Percentiles rank a stretch among this genome's conserved stretches.
Evolutionary conservation across 257 asterid species (phyloP).

Genomic region (Coffea canephora): DNA sequence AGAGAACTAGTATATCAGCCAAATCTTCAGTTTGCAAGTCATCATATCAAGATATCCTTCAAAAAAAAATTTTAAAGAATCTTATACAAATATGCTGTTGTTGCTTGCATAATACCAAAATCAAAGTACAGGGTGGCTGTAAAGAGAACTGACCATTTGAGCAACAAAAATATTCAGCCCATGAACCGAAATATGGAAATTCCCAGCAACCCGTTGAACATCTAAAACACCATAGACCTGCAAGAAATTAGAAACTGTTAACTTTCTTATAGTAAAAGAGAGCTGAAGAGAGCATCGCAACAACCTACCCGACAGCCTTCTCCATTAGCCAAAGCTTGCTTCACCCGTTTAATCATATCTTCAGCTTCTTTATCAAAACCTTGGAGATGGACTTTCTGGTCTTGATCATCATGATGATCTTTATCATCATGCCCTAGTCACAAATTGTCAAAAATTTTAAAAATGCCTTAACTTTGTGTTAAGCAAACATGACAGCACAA

Average conservation of each 20-base stretch:
- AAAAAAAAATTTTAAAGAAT: too few species aligned
- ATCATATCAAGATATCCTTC: neutral
- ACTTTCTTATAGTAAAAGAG: constrained; percentile 20
- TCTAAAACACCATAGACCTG: constrained; percentile 95
- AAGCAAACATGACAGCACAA: neutral
- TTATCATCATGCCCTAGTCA: constrained; percentile 48
- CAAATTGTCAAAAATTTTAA: neutral
- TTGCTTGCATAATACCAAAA: too few species aligned
- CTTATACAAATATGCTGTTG: too few species aligned
- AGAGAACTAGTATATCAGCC: neutral
- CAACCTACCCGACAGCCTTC: constrained; percentile 94
- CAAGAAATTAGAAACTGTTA: constrained; percentile 19
- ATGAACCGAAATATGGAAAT: constrained; percentile 95
- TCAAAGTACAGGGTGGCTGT: neutral
- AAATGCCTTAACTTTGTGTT: neutral
- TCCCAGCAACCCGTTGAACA: constrained; percentile 99
- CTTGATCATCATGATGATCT: constrained; percentile 65
- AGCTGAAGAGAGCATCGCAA: constrained; percentile 11
- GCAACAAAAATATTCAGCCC: constrained; percentile 93
- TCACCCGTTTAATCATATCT: constrained; percentile 70
- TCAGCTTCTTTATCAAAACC: constrained; percentile 83
- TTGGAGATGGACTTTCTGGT: constrained; percentile 56
- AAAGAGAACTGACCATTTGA: constrained; percentile 56
- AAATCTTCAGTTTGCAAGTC: neutral
- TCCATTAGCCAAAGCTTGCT: constrained; percentile 75